Base-by-base conservation (phyloP, 257 asterid genomes). In the Nyctanthes arbortristis region DNA sequence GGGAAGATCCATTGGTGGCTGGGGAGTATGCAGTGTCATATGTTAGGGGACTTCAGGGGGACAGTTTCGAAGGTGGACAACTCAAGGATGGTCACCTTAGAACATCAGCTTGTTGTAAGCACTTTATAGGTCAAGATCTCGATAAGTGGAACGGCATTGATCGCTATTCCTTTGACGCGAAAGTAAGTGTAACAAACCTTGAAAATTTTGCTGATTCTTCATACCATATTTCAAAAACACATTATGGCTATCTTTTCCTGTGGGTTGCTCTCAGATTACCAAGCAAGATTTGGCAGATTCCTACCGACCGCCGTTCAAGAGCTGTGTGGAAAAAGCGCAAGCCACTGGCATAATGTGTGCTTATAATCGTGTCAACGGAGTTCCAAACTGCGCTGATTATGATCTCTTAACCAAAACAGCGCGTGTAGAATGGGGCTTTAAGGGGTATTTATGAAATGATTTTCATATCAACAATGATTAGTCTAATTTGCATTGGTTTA, bases 41-140 rank as follows among this genome's bases (percentile, higher is more conserved):
- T 72, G 96, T 89, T 40, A 82, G 91, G 63, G 96, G 96, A 25
- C 65, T 89, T 24, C 91, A 87, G 65, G 96, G 96, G 32, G 93
- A 89, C 37, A 81, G 82, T 61, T 82, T 81, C 27, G 83, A 78
- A 71, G 93, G 91, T n/a, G 93, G 89, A 24, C 31, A 65, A 57
- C 77, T 78, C 11, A 57, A 75, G 22, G 82, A 81, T 58, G 76
- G 85, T 8, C 67, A 68, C 2, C 85, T 89, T 22, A 82, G 79
- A 71, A 85, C 87, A 3, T 87, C 96, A 1, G 96, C 96, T 62
- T 89, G 96, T 43, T 87, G 96, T 64, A 89, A 89, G 61, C 91
- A 86, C 73, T 86, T 61, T 81, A 84, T 89, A 6, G 93, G 93
- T 31, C 87, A 89, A 52, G 96, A 89, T 77, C 56, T 89, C 78